Evolutionary conservation across 1,139 yeast species (phyloP).

Genomic region (Debaryomycetaceae sp.): DNA sequence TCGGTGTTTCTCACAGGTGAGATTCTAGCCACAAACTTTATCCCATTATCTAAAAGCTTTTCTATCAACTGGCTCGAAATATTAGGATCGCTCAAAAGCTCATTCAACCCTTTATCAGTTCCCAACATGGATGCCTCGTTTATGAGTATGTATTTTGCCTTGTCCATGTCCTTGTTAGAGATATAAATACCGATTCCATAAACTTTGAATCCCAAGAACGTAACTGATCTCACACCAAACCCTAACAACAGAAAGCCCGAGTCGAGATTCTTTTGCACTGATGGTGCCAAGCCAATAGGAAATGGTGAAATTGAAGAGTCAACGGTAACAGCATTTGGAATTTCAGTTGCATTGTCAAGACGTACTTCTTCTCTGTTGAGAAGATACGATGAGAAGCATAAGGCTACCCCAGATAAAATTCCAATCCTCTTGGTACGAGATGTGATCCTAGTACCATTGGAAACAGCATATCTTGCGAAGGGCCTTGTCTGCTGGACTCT

Average conservation of each 20-base stretch:
- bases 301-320: constrained; percentile 53
- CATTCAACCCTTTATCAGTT: constrained; percentile 11
- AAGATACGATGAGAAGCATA: not conserved
- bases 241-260: constrained; percentile 57
- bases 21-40: constrained; percentile 67
- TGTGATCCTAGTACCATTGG: not conserved
- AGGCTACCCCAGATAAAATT: not conserved
- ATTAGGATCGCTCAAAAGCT: constrained; percentile 24
- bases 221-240: constrained; percentile 76
- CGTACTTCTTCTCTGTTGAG: not conserved
- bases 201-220: constrained; percentile 79
- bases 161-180: constrained; percentile 51
- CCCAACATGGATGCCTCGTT: constrained; percentile 6
- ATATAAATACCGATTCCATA: constrained; percentile 83
- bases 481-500: not conserved
- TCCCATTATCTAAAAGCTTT: constrained; percentile 54
- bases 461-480: not conserved
- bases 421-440: not conserved
- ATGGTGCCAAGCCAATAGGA: constrained; percentile 30
- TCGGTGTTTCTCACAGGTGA: constrained; percentile 89
- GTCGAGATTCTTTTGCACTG: constrained; percentile 16
- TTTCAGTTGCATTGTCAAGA: not conserved
- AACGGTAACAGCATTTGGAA: constrained; percentile 30
- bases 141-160: constrained; percentile 42
- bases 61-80: constrained; percentile 49